These are phyloP conservation scores for Talaromyces proteolyticus DNA, from an alignment of 495 filamentous ascomycete species.

Conservation along the genomic window DNA sequence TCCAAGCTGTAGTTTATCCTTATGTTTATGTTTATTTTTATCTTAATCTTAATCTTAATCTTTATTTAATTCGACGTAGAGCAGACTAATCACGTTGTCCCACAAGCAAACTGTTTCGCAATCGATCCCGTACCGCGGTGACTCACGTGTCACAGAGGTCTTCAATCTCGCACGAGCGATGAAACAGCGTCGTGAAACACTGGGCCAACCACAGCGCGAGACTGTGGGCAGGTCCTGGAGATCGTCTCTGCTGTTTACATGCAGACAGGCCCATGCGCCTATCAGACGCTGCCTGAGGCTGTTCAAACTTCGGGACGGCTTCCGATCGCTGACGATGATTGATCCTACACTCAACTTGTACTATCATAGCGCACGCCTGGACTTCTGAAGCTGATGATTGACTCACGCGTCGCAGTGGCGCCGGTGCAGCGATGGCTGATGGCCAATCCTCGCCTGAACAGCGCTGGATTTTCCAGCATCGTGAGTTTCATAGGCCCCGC, in stretches of 20 bases:
- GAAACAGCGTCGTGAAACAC: conserved; percentile 6
- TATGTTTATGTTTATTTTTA: neutral
- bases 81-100: too few relatives aligned
- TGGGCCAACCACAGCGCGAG: neutral
- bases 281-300: conserved; percentile 1
- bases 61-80: too few relatives aligned
- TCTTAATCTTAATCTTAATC: neutral
- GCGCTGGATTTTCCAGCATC: neutral
- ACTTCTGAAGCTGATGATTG: neutral
- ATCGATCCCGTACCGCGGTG: too few relatives aligned
- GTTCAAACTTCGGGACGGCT: conserved; percentile 3
- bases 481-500: neutral
- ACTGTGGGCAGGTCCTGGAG: too few relatives aligned
- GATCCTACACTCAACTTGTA: neutral
- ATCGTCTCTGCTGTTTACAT: too few relatives aligned
- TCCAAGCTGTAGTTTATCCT: neutral
- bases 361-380: too few relatives aligned
- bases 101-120: neutral
- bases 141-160: conserved; percentile 6
- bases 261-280: too few relatives aligned
- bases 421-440: neutral
- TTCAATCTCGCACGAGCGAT: neutral
- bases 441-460: neutral
- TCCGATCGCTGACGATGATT: conserved; percentile 1
- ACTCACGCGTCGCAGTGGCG: neutral